phyloP scores from a whole-genome alignment of 306 rosid genomes.

The Lagenaria siceraria region DNA sequence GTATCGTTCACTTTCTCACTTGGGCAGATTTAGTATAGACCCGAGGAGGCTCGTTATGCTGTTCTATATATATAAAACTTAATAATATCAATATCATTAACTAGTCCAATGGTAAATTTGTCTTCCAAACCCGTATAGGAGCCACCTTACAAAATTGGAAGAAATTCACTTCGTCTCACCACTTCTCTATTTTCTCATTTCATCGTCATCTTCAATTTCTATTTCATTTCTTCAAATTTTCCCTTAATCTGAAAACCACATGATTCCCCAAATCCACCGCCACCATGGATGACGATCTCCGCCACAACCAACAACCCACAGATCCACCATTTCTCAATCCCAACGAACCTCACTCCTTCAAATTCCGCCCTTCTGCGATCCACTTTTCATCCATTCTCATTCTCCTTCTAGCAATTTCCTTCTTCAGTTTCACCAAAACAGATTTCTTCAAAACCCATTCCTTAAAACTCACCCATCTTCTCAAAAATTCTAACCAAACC shows the following conservation, averaged over 20 bases:
- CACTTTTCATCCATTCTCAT: constrained; percentile 28
- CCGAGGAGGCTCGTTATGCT: too few species aligned
- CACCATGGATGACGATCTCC: constrained; percentile 33
- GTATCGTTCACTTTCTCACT: too few species aligned
- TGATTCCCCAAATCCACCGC: neutral
- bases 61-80: too few species aligned
- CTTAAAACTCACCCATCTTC: constrained; percentile 16
- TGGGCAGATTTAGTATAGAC: too few species aligned
- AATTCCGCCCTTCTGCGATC: constrained; percentile 20
- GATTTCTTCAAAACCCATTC: constrained; percentile 25
- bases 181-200: neutral
- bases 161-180: neutral
- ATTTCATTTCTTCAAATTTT: neutral
- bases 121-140: too few species aligned
- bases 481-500: constrained; percentile 15
- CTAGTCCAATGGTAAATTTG: too few species aligned
- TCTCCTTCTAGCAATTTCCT: constrained; percentile 36
- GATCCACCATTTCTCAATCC: constrained; percentile 16
- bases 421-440: constrained; percentile 28
- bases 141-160: too few species aligned
- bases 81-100: too few species aligned
- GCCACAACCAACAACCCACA: constrained; percentile 9
- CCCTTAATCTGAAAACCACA: neutral
- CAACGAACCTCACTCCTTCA: constrained; percentile 13
- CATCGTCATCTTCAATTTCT: neutral